Percentiles rank a stretch among this genome's conserved stretches.
These are phyloP conservation scores for Colletotrichum plurivorum DNA, from an alignment of 2,329 filamentous ascomycete genomes.

Conservation along the genomic window DNA sequence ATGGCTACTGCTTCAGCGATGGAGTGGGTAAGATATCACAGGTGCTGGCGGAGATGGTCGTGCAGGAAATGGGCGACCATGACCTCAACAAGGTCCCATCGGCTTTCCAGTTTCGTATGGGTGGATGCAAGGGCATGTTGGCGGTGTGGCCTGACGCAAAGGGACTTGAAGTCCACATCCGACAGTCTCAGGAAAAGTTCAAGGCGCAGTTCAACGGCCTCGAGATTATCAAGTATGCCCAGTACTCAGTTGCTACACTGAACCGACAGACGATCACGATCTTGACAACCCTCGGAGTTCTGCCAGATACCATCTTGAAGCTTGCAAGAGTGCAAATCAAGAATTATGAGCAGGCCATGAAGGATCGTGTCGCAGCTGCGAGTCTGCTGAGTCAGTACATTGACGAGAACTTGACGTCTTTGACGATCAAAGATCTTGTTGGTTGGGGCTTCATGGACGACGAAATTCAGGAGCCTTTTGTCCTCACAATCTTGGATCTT, in stretches of 20 bases:
- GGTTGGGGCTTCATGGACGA: slow-evolving; percentile 81
- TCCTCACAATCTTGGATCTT: slow-evolving; percentile 81
- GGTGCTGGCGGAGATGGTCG: slow-evolving; percentile 81
- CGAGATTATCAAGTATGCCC: slow-evolving; percentile 88
- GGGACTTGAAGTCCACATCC: slow-evolving; percentile 80
- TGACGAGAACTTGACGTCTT: slow-evolving; percentile 87
- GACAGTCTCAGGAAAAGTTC: slow-evolving; percentile 92
- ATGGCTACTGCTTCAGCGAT: slow-evolving; percentile 85
- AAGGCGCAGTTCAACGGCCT: slow-evolving; percentile 77
- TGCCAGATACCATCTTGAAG: slow-evolving; percentile 73
- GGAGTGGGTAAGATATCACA: slow-evolving; percentile 93
- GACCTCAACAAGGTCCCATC: slow-evolving; percentile 76
- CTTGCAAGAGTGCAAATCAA: slow-evolving; percentile 79
- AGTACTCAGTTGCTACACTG: slow-evolving; percentile 81
- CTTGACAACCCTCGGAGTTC: slow-evolving; percentile 83
- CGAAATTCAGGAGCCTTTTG: slow-evolving; percentile 79
- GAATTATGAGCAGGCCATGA: slow-evolving; percentile 79
- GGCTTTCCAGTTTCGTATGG: slow-evolving; percentile 91
- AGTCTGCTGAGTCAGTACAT: slow-evolving; percentile 80
- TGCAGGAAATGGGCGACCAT: slow-evolving; percentile 76
- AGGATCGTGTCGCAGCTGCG: slow-evolving; percentile 73
- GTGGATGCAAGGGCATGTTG: slow-evolving; percentile 92
- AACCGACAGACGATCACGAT: slow-evolving; percentile 93
- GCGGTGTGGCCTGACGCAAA: slow-evolving; percentile 79
- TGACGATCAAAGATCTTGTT: slow-evolving; percentile 82